phyloP scores from a whole-genome alignment of 345 rosid genomes.

The Acer negundo region DNA sequence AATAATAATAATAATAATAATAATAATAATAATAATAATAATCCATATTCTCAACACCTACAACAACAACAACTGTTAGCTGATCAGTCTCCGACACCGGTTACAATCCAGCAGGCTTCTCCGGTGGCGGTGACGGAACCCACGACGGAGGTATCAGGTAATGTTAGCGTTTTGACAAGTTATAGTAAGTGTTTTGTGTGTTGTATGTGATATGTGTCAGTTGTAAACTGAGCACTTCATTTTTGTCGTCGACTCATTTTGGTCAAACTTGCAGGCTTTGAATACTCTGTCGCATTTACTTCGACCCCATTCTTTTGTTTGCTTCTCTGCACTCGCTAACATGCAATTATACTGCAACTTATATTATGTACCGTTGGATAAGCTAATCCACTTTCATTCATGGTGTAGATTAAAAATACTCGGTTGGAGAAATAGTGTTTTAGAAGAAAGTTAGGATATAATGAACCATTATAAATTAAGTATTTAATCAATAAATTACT shows the following conservation, averaged over 20 bases:
- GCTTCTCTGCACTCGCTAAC: neutral
- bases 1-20: neutral
- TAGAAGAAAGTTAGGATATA: too few relatives aligned
- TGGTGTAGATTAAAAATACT: neutral
- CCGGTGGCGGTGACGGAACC: neutral
- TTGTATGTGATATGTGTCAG: constrained; percentile 28
- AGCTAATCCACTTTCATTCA: neutral
- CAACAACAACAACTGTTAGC: neutral
- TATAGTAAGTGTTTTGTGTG: constrained; percentile 15
- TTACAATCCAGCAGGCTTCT: constrained; percentile 17
- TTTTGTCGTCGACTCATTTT: constrained; percentile 26
- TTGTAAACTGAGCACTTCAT: constrained; percentile 31
- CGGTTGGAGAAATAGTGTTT: neutral
- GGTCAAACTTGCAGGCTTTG: constrained; percentile 49
- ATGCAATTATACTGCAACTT: too few relatives aligned
- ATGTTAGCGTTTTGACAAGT: neutral
- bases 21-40: neutral
- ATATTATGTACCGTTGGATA: neutral
- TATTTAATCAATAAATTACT: too few relatives aligned
- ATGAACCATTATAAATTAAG: too few relatives aligned
- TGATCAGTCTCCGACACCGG: neutral
- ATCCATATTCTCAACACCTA: neutral
- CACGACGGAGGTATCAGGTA: constrained; percentile 20
- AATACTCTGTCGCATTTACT: constrained; percentile 32
- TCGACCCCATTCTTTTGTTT: neutral